Base-by-base conservation (phyloP, 345 rosid genomes). In the Noccaea caerulescens region DNA sequence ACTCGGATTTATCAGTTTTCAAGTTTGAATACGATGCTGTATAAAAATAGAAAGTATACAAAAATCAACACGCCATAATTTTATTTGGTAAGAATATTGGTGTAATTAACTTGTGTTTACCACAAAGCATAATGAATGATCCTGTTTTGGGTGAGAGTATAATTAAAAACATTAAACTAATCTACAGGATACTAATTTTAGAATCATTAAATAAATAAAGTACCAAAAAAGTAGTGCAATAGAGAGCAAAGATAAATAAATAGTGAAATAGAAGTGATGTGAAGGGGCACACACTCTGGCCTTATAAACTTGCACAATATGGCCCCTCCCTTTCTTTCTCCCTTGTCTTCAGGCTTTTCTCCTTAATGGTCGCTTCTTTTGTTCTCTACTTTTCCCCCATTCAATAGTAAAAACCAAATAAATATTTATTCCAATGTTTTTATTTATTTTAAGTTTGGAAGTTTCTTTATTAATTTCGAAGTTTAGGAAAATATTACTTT, bases 321-420 rank as follows among this genome's bases (percentile, higher is more conserved):
- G 79, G 69, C 64, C 79, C 73, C 73, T 56, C 46, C 12, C 72
- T 30, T 38, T 13, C 57, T 36, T 58, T 75, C 68, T 61, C 18
- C 75, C 79, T 41, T 69, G 62, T 69, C 75, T 69, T 76, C 25
- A 41, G 79, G 79, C 79, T 76, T 76, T 76, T 76, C 27, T 56
- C 75, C 71, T 56, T 49, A 38, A 74, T 74, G 76, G 33, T 69
- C 71, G 76, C 53, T 64, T 55, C 51, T 65, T 44, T 69, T 68
- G 34, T 58, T 73, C 30, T 64, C 53, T 45, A 47, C 67, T 57
- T 71, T 61, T 49, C 12, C 10, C 39, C 39, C 47, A n/a, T 23
- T 27, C 43, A 36, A 65, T 57, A 65, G 34, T 56, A 46, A 46
- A 8, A 14, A 3, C 10, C 23, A 20, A 20, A 20, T 20, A 20